phyloP scores from a whole-genome alignment of 495 filamentous ascomycete genomes.

The Penicillium maclennaniae region DNA sequence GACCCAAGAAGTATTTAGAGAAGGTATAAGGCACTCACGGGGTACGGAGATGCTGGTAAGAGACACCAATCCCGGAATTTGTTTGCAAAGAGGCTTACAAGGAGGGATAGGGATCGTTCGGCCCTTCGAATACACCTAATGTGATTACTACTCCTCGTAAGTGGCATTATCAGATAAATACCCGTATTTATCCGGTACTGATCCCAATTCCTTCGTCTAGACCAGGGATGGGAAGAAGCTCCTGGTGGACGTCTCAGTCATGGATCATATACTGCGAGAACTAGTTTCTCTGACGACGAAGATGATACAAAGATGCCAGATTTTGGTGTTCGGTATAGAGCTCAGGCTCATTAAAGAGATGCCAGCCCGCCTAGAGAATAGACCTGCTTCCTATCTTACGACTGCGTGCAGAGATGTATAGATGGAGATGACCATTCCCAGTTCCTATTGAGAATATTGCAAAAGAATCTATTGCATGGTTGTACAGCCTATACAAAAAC shows the following conservation, averaged over 20 bases:
- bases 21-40: no score
- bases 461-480: slow-evolving; percentile 13
- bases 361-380: no score
- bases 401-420: not conserved
- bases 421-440: not conserved
- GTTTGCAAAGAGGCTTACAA: not conserved
- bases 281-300: not conserved
- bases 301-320: not conserved
- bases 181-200: no score
- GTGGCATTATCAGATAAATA: no score
- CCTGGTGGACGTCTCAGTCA: not conserved
- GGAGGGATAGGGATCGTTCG: not conserved
- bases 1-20: no score
- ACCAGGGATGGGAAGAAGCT: not conserved
- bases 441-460: not conserved
- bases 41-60: no score
- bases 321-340: not conserved
- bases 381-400: not conserved
- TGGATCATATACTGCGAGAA: not conserved
- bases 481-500: slow-evolving; percentile 19
- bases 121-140: no score
- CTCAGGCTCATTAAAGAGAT: not conserved
- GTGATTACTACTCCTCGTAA: no score
- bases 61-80: no score
- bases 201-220: no score